These are phyloP conservation scores for Aspergillus amoenus DNA, from an alignment of 2,329 filamentous ascomycete species.

Conservation along the genomic window DNA sequence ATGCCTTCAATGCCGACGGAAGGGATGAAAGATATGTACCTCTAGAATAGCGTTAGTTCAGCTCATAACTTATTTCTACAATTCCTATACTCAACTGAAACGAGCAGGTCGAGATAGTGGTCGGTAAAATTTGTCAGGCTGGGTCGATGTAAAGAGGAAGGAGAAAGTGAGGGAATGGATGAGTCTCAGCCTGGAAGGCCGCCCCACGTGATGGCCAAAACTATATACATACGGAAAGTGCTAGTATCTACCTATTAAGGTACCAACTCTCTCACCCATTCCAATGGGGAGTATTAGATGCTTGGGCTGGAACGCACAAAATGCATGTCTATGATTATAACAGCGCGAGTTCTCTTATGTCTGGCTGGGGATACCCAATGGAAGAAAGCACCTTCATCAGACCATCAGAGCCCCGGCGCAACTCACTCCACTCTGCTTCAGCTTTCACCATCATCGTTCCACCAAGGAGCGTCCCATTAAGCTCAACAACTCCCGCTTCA, in stretches of 20 bases:
- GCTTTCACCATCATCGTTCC: constrained; percentile 61
- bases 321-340: constrained; percentile 12
- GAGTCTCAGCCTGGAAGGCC: neutral
- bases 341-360: constrained; percentile 15
- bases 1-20: too few species aligned
- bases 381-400: constrained; percentile 45
- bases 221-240: neutral
- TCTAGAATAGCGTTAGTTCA: too few species aligned
- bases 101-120: too few species aligned
- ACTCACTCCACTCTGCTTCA: constrained; percentile 52
- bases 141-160: too few species aligned
- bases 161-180: neutral
- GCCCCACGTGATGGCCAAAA: neutral
- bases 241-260: neutral
- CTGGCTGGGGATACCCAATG: constrained; percentile 41
- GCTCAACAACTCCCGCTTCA: constrained; percentile 44
- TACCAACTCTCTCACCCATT: neutral
- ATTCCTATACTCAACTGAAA: too few species aligned
- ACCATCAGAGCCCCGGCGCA: constrained; percentile 41
- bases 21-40: too few species aligned
- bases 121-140: too few species aligned
- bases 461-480: constrained; percentile 59
- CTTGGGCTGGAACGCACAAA: neutral
- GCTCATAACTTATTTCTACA: too few species aligned
- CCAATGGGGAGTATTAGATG: neutral